Base-by-base conservation (phyloP, 2,329 filamentous ascomycete species). In the Fusarium sp. region DNA sequence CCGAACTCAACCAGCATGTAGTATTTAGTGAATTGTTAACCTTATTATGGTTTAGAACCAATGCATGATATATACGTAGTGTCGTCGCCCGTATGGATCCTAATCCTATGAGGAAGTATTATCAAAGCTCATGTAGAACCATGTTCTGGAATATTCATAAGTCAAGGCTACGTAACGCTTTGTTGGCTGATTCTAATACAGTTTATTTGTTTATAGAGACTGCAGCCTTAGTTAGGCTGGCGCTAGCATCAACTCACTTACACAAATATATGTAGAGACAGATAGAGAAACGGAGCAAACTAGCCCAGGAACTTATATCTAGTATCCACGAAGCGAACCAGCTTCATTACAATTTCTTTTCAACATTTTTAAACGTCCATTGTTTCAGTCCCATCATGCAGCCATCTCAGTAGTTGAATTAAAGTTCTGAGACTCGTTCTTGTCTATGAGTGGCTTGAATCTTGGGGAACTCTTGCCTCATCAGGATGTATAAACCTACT, bases 401-500 rank as follows among this genome's bases (percentile, higher is more conserved):
- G 16, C 18, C 9, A 8, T 21, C 24, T 18, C 24, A 16, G 26
- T 28, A 28, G 24, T 33, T 11, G 18, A 18, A 8, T 7, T 37
- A 29, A 39, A 31, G 62, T 59, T 65, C n/a, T n/a, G 28, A 47
- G 31, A 6, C 16, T 24, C 38, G 28, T 65, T 41, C 62, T 65
- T 65, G 62, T 65, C 53, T 65, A 65, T 65, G 62, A 65, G 60
- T 65, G 62, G 62, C 62, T 26, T 65, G 35, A 46, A 46, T 46
- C 33, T 33, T 23, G 31, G 53, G 28, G 33, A 49, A 64, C 37
- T 59, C 62, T 65, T 65, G 62, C 62, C 62, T 59, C 44, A 59
- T 65, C 52, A 65, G 62, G 62, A 52, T 44, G 21, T 59, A 64
- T 46, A 39, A 38, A 60, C 26, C 35, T 21, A 26, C 47, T 52